Base-by-base conservation (phyloP, 2,329 filamentous ascomycete genomes). In the Trichothecium sympodiale region DNA sequence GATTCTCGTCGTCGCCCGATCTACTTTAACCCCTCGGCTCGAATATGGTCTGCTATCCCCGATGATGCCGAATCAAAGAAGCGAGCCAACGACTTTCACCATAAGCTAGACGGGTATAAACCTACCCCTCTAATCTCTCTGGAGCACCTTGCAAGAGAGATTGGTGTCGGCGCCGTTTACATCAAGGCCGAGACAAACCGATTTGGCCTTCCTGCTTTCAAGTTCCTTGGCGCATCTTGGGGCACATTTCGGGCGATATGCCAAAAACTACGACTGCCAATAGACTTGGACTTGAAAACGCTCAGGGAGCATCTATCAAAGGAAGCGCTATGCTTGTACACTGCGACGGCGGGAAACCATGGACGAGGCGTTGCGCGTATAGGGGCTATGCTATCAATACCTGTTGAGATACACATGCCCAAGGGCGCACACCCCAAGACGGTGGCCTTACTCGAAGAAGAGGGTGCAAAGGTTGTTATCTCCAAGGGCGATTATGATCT, bases 171-270 rank as follows among this genome's bases (percentile, higher is more conserved):
- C 2, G 56, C 63, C 5, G 60, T 86, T 6, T 64, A 74, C 28
- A 45, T 85, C 41, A 87, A 88, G 51, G 72, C 84, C 47, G 82
- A 87, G 51, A 74, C 69, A 16, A 59, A 57, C 37, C 71, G 82
- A 3, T 70, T 83, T 29, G 74, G 75, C 0, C 63, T 86, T 2
- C 78, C 80, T 0, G 69, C 80, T 0, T 86, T 86, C 64, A 91
- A 91, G 55, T 83, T 88, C 31, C 68, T 88, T 0, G 84, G 83
- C 15, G 83, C 83, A 1, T 83, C 79, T 1, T 89, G 81, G 81
- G 81, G 73, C 0, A 67, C 72, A 3, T 79, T 74, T 45, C 67
- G 71, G 6, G 72, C 77, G 12, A 48, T 84, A 6, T 50, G 60
- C 0, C 48, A 57, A 2, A 52, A 57, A 7, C 53, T 77, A 0